Evolutionary conservation across 805 yeast species (phyloP), one percentile per base, ranked within the genome.

Genomic region (Hanseniaspora occidentalis): DNA sequence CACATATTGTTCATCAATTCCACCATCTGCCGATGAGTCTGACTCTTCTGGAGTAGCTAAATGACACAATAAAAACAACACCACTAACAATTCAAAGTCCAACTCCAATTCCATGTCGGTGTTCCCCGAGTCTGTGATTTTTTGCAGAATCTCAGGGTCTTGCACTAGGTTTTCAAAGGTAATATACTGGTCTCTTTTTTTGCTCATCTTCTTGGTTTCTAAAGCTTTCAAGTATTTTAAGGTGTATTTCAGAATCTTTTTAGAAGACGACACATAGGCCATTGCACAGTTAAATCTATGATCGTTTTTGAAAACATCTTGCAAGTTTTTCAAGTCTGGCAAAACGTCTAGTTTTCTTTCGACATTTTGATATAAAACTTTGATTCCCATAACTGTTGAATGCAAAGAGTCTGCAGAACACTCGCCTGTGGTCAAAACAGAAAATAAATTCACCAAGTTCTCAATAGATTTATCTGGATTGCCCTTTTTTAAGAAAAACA

Each of bases 91-190:
- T 56, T 68, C 73, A 69, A 41, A 75, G 50, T 38, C 66, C 24
- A 70, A 60, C 14, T 66, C 66, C 35, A 68, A 60, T 2, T 57
- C 64, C 3, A 70, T 53, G 4, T 77, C 57, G 10, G 68, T 70
- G 1, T 68, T 70, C 41, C 65, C 66, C 11, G 65, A 58, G 3
- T 66, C 50, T 2, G 69, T 58, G 4, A 80, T 80, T 43, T 76
- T 61, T 1, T 67, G 53, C 2, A 66, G 53, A 3, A 71, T 51
- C 27, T 78, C 61, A 0, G 77, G 61, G 36, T 69, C 61, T 48
- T 74, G 73, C 46, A 63, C 61, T 1, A 75, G 67, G 39, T 63
- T 69, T 46, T 74, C 72, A 42, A 77, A 61, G 1, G 78, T 69
- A 10, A 75, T 46, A 2, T 80, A 58, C 3, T 46, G 37, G 1